Conservation (phyloP, 1,139 yeast species). For the Hyphopichia fennica region DNA sequence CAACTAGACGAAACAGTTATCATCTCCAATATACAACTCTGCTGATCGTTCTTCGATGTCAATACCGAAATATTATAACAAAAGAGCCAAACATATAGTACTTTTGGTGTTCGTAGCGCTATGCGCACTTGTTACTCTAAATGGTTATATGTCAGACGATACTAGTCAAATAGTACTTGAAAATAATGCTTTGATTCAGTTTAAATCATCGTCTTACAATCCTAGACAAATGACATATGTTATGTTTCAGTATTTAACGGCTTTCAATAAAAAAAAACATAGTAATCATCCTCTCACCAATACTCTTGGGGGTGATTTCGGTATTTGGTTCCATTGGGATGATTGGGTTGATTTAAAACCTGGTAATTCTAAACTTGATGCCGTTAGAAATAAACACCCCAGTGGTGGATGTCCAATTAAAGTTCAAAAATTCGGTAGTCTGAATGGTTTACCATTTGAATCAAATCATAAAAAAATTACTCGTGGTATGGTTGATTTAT, state of each 20-base stretch:
- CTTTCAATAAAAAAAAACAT: constrained; percentile 2
- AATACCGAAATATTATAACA: neutral
- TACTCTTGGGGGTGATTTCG: constrained; percentile 11
- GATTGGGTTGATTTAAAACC: constrained; percentile 40
- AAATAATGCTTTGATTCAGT: neutral
- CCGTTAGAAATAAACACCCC: constrained; percentile 17
- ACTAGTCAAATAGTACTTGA: neutral
- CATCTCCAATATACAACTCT: too few species aligned
- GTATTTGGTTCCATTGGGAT: constrained; percentile 43
- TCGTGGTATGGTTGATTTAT: constrained; percentile 36
- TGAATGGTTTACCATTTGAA: constrained; percentile 37
- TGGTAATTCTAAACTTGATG: constrained; percentile 21
- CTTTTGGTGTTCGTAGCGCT: neutral
- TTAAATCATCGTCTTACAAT: neutral
- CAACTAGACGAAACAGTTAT: too few species aligned
- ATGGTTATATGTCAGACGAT: neutral
- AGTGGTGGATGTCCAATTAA: constrained; percentile 25
- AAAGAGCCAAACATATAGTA: neutral
- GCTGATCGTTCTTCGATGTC: too few species aligned
- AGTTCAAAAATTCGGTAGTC: constrained; percentile 23
- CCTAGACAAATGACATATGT: neutral
- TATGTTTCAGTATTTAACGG: neutral
- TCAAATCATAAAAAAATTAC: constrained; percentile 30
- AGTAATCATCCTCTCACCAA: constrained; percentile 3
- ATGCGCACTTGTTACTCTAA: neutral